A percentile compares a stretch with the other conserved stretches of the same genome.
These are phyloP conservation scores for Monotropa hypopitys DNA, from an alignment of 179 eudicot genomes.

Conservation along the genomic window DNA sequence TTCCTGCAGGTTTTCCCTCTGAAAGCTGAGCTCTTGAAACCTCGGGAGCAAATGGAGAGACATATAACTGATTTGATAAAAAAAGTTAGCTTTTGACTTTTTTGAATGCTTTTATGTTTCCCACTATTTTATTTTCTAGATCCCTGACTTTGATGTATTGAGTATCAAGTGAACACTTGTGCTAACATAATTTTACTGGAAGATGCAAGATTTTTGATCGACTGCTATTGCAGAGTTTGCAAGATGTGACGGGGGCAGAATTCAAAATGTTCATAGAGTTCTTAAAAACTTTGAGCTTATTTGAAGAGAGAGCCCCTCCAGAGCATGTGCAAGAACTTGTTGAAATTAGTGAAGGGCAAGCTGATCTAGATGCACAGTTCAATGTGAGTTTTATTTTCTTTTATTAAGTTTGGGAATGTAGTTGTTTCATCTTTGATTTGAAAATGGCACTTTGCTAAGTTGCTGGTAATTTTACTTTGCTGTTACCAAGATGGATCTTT, in stretches of 20 bases:
- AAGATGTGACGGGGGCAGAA: constrained; percentile 91
- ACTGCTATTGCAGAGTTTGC: constrained; percentile 55
- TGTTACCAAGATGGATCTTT: background rate
- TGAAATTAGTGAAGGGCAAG: constrained; percentile 81
- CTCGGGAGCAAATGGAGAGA: constrained; percentile 92
- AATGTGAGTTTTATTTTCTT: constrained; percentile 32
- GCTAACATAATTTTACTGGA: background rate
- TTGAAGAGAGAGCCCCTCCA: constrained; percentile 76
- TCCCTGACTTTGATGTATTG: background rate
- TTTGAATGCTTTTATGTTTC: background rate
- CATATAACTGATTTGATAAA: constrained; percentile 89
- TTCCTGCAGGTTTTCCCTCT: constrained; percentile 70
- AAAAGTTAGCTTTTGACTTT: constrained; percentile 32
- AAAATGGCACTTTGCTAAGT: background rate
- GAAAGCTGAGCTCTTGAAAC: constrained; percentile 79
- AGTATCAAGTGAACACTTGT: background rate
- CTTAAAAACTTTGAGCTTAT: constrained; percentile 62
- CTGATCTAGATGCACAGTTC: constrained; percentile 83
- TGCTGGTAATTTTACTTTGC: background rate
- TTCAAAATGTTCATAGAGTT: constrained; percentile 97
- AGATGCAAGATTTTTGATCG: background rate
- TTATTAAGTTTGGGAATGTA: background rate
- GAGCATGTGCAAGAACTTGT: constrained; percentile 78
- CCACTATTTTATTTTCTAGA: background rate
- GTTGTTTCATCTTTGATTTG: background rate